Evolutionary conservation across 306 rosid species (phyloP).

Genomic region (Hippophae tibetana): DNA sequence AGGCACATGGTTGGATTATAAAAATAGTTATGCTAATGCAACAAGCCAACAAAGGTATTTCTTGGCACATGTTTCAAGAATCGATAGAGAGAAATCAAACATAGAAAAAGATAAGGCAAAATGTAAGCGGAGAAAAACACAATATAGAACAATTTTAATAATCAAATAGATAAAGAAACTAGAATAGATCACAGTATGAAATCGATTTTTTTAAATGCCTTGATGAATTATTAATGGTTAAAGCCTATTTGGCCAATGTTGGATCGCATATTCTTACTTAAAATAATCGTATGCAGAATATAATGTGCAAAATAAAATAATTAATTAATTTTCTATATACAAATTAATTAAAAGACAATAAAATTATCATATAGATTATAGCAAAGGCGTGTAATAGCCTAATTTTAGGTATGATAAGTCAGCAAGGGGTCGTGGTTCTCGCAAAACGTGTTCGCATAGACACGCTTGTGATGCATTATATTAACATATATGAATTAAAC

Average conservation of each 20-base stretch:
- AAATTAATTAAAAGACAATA: neutral
- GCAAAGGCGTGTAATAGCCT: no score
- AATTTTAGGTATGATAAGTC: no score
- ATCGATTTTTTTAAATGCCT: neutral
- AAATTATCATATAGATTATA: neutral
- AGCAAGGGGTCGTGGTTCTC: conserved; percentile 4
- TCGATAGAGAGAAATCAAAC: conserved; percentile 1
- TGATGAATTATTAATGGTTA: conserved; percentile 16
- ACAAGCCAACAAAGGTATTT: conserved; percentile 26
- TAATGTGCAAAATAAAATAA: no score
- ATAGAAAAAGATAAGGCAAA: neutral
- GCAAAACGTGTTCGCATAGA: conserved; percentile 40
- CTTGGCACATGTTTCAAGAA: conserved; percentile 23
- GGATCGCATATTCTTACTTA: conserved; percentile 23
- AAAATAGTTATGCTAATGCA: conserved; percentile 3
- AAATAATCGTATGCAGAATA: no score
- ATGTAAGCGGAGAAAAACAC: conserved; percentile 23
- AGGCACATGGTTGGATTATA: conserved; percentile 22
- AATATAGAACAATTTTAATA: neutral
- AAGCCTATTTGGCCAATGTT: conserved; percentile 29
- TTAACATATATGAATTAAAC: neutral
- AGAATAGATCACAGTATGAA: no score
- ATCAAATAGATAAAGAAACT: neutral
- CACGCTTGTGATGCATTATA: conserved; percentile 2
- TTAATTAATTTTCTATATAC: neutral